Percentiles rank a stretch among this genome's conserved stretches.
Conservation (phyloP, 148 eudicot species). For the Vaccinium macrocarpon region DNA sequence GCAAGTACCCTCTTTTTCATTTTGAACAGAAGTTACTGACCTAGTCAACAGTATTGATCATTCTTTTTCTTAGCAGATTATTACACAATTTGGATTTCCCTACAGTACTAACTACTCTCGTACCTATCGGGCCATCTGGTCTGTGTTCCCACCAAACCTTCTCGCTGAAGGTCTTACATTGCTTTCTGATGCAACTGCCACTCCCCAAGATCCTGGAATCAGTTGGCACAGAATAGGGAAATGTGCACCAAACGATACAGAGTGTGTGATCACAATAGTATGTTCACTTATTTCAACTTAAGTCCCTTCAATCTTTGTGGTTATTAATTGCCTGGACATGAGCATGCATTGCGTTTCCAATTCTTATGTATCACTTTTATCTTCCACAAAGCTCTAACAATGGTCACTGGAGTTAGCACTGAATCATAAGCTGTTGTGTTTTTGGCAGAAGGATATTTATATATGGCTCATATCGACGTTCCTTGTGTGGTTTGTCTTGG, state of each 20-base stretch:
- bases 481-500: constrained; percentile 61
- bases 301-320: not conserved
- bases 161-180: constrained; percentile 54
- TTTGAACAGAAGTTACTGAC: constrained; percentile 13
- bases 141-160: constrained; percentile 66
- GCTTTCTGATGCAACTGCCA: constrained; percentile 51
- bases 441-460: constrained; percentile 63
- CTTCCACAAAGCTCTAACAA: not conserved
- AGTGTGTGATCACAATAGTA: constrained; percentile 63
- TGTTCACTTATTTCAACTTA: constrained; percentile 1
- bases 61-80: constrained; percentile 46
- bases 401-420: not conserved
- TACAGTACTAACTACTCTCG: constrained; percentile 31
- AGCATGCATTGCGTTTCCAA: not conserved
- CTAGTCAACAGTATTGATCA: constrained; percentile 12
- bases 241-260: constrained; percentile 55
- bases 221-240: constrained; percentile 55
- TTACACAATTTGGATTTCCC: constrained; percentile 79
- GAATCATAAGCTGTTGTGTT: not conserved
- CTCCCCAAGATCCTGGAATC: constrained; percentile 58
- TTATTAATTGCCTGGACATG: not conserved
- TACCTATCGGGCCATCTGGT: constrained; percentile 36
- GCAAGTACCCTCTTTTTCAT: constrained; percentile 28
- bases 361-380: not conserved
- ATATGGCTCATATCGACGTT: constrained; percentile 54